phyloP scores from a whole-genome alignment of 2,329 filamentous ascomycete species.

The Exophiala lecanii-corni region DNA sequence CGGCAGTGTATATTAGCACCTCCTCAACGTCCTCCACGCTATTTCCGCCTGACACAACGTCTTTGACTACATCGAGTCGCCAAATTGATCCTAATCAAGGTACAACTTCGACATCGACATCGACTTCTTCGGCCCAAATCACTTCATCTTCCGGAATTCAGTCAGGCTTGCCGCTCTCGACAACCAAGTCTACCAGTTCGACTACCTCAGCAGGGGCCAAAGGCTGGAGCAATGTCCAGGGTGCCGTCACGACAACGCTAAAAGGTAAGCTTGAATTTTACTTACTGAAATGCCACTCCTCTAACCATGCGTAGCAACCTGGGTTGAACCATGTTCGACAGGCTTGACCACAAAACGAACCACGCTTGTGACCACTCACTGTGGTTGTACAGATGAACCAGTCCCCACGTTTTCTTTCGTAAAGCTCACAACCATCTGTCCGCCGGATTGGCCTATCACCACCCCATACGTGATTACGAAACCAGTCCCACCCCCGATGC shows the following conservation, averaged over 20 bases:
- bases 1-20: neutral
- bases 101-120: neutral
- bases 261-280: neutral
- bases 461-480: slow-evolving; percentile 1
- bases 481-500: neutral
- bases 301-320: slow-evolving; percentile 3
- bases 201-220: neutral
- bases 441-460: slow-evolving; percentile 1
- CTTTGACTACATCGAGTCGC: neutral
- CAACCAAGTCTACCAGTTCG: too few species aligned
- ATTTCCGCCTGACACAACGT: too few species aligned
- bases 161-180: neutral
- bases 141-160: neutral
- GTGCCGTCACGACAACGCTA: slow-evolving; percentile 1
- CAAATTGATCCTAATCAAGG: neutral
- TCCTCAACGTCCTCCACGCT: neutral
- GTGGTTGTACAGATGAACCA: slow-evolving; percentile 2
- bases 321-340: slow-evolving; percentile 8
- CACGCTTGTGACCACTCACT: slow-evolving; percentile 1
- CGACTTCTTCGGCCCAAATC: neutral
- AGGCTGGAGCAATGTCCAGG: neutral
- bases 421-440: slow-evolving; percentile 3
- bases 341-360: slow-evolving; percentile 6
- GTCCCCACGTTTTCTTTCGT: slow-evolving; percentile 4
- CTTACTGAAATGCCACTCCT: neutral